Base-by-base conservation (phyloP, 768 basidiomycete species). In the Mycena epipterygia region DNA sequence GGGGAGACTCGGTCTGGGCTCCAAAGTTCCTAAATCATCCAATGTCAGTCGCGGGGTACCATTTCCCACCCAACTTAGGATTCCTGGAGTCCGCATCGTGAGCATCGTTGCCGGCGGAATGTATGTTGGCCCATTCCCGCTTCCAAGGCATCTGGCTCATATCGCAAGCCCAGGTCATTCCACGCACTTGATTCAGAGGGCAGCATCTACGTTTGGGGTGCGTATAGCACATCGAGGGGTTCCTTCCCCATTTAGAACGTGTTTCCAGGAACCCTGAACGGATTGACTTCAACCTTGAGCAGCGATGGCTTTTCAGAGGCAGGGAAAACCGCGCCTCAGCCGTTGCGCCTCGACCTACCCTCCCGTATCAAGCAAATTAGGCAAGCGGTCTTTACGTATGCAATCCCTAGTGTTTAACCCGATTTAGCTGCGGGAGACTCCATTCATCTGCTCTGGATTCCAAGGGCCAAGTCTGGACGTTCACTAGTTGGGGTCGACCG, bases 141-240 rank as follows among this genome's bases (percentile, higher is more conserved):
- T 44, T 29, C 4, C 27, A 27, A 19, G 48, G 48, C 53, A 25
- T 21, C 53, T n/a, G n/a, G 27, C 56, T 42, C 37, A 69, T 59
- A 68, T 55, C 44, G 55, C 46, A 61, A 19, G 39, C 25, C 33
- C 67, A 96, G 94, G 94, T 94, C 91, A 35, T 97, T 95, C 80
- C 92, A 95, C 75, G 95, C 94, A 2, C 81, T 97, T 44, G 93
- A 96, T 79, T 90, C 93, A 1, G 79, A 87, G 56, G 95, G 95
- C 9, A 80, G 82, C 35, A 80, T 97, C 27, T 87, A 91, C 75
- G 91, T 91, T n/a, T 97, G 95, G 94, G 96, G 94, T 93, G 74
- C 67, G 83, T 76, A 16, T 8, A 29, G 37, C 33, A 30, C 46
- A 14, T 27, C 29, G n/a, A 17, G 9, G 64, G 65, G 61, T 75